Base-by-base conservation (phyloP, 352 stramenopile genomes). In the Globisporangium uncinulatum region DNA sequence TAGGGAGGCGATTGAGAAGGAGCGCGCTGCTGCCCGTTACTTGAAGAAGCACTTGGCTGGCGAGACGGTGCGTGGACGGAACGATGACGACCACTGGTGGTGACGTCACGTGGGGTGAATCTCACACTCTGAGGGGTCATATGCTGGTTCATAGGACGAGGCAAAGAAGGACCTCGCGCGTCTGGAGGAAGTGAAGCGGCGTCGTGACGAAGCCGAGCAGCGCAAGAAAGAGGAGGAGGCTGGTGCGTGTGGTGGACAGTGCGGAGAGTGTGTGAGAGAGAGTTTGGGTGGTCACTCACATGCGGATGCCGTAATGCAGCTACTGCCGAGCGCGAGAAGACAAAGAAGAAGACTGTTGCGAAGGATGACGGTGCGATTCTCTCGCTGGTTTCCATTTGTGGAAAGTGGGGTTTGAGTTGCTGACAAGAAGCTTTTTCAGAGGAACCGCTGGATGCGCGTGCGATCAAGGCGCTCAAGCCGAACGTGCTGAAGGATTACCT, bases 401-500 rank as follows among this genome's bases (percentile, higher is more conserved):
- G 7, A 29, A 29, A 6, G 7, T 31, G n/a, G 8, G 21, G 19
- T 49, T 5, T 34, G n/a, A 5, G 9, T 31, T 53, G 32, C 19
- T 39, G 21, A 53, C 39, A 34, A 41, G 5, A 7, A 13, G 3
- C 17, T 39, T 41, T 24, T 8, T 19, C 42, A 92, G 82, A 93
- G 31, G 84, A 94, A 36, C 76, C 78, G 20, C 53, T 96, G 60
- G 83, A 94, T 31, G 80, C 83, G 4, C 82, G 83, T 63, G 80
- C 77, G 51, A 93, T 94, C 69, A 94, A 94, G 71, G 73, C 71
- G 29, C 70, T 96, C 17, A 96, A 96, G 71, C 86, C 86, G 34
- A 85, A 84, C 39, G 57, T 92, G 52, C 71, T 96, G 45, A 96
- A 96, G 76, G 85, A 96, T 56, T 87, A 94, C 67, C 70, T 96